phyloP scores from a whole-genome alignment of 352 stramenopile genomes.

The Stephanocyclus meneghinianus region DNA sequence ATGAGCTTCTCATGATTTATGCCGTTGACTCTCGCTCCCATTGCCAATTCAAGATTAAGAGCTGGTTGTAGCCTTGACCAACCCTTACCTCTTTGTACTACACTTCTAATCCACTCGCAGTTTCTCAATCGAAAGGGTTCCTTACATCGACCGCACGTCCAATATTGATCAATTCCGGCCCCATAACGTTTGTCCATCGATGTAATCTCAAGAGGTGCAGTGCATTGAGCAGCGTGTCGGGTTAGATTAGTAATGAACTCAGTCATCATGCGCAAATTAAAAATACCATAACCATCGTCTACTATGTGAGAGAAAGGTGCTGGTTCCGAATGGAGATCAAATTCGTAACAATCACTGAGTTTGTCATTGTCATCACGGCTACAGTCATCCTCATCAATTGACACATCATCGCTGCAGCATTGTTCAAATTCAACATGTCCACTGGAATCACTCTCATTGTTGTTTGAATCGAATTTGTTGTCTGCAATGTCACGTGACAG shows the following conservation, averaged over 20 bases:
- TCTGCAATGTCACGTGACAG: background rate
- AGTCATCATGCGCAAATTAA: background rate
- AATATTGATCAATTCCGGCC: background rate
- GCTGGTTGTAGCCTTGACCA: background rate
- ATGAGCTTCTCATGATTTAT: background rate
- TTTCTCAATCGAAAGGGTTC: background rate
- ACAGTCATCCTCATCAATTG: background rate
- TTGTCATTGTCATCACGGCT: background rate
- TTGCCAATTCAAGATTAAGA: slow-evolving; percentile 1
- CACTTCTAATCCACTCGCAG: background rate
- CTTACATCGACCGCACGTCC: background rate
- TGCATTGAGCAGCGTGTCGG: background rate
- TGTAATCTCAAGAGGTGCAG: background rate
- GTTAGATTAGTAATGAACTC: background rate
- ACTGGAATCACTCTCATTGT: background rate
- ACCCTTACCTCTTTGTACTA: background rate
- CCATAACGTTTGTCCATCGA: background rate
- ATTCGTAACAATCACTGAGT: background rate
- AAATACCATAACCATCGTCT: background rate
- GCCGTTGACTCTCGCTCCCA: background rate
- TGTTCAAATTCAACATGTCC: background rate
- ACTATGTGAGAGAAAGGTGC: background rate
- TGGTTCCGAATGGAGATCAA: background rate
- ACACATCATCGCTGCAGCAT: background rate
- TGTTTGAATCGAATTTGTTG: background rate